Percentiles rank a stretch among this genome's conserved stretches.
Evolutionary conservation across 805 yeast genomes (phyloP).

Genomic region (Saturnispora bothae): DNA sequence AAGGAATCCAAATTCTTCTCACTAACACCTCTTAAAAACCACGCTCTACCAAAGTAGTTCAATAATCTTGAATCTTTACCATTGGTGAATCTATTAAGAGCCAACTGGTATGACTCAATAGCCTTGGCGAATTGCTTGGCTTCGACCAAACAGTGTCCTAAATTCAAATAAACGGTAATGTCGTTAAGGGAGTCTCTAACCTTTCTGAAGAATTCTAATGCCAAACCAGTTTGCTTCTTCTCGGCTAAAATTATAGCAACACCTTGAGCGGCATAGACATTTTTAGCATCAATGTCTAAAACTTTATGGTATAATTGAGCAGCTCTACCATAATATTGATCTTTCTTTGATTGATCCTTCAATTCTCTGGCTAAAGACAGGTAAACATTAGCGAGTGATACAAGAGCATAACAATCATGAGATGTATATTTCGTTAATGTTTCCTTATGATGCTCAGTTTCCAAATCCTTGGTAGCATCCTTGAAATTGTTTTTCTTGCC

Average conservation of each 20-base stretch:
- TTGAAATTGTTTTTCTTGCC: slow-evolving; percentile 33
- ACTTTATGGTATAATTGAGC: slow-evolving; percentile 87
- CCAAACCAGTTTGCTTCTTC: slow-evolving; percentile 59
- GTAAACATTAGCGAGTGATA: slow-evolving; percentile 84
- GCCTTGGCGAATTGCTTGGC: slow-evolving; percentile 76
- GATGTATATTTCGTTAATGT: slow-evolving; percentile 74
- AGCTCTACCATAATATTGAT: slow-evolving; percentile 78
- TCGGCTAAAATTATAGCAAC: slow-evolving; percentile 89
- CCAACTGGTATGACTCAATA: slow-evolving; percentile 79
- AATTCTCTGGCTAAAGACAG: slow-evolving; percentile 71
- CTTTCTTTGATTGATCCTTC: slow-evolving; percentile 48
- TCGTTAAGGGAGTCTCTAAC: slow-evolving; percentile 84
- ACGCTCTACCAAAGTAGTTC: slow-evolving; percentile 74
- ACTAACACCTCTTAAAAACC: slow-evolving; percentile 67
- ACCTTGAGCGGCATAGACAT: slow-evolving; percentile 97
- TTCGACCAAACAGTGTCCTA: slow-evolving; percentile 81
- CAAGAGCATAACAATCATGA: slow-evolving; percentile 82
- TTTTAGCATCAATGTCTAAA: slow-evolving; percentile 67
- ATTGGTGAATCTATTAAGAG: slow-evolving; percentile 53
- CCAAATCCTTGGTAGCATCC: slow-evolving; percentile 44
- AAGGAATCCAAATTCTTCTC: slow-evolving; percentile 58
- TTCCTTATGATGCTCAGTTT: slow-evolving; percentile 72
- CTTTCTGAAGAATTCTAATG: slow-evolving; percentile 79
- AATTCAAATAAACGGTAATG: slow-evolving; percentile 69
- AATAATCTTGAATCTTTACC: slow-evolving; percentile 56